phyloP scores from a whole-genome alignment of 192 early-diverging fungal species.

The Kappamyces sp. region DNA sequence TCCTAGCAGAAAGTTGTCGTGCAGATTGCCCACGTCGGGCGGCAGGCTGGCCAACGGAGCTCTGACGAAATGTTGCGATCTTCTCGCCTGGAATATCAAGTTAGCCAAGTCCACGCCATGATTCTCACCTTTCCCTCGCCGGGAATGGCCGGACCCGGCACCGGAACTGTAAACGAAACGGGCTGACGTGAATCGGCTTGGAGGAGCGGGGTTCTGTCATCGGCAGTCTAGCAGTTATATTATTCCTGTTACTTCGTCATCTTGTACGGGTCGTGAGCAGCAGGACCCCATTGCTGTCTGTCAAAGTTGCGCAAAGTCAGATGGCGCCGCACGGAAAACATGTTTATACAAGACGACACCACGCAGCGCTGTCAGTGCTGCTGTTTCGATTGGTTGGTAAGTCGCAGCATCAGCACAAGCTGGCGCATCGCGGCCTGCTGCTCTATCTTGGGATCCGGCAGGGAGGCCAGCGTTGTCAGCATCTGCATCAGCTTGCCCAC shows the following conservation, averaged over 20 bases:
- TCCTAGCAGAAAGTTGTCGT: constrained; percentile 29
- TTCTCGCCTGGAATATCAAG: constrained; percentile 5
- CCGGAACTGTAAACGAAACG: background rate
- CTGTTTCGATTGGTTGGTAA: constrained; percentile 1
- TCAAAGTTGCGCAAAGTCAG: background rate
- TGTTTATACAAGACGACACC: background rate
- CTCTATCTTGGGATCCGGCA: background rate
- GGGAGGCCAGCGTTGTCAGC: constrained; percentile 4
- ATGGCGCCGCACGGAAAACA: constrained; percentile 1
- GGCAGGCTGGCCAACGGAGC: constrained; percentile 29
- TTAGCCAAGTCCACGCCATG: no score
- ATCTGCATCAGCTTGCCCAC: constrained; percentile 15
- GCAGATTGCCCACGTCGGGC: constrained; percentile 52
- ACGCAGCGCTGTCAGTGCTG: background rate
- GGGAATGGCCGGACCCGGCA: background rate
- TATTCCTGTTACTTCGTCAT: background rate
- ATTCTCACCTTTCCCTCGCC: constrained; percentile 6
- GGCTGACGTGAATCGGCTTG: no score
- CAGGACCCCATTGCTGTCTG: constrained; percentile 1
- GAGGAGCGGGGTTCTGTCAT: no score
- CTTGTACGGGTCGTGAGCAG: constrained; percentile 13
- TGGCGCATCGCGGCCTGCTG: constrained; percentile 12
- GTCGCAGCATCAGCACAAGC: constrained; percentile 5
- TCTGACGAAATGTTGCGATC: constrained; percentile 1
- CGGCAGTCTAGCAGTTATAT: no score